Percentiles rank a stretch among this genome's conserved stretches.
Evolutionary conservation across 441 rosid genomes (phyloP).

Genomic region (Codiaeum variegatum): DNA sequence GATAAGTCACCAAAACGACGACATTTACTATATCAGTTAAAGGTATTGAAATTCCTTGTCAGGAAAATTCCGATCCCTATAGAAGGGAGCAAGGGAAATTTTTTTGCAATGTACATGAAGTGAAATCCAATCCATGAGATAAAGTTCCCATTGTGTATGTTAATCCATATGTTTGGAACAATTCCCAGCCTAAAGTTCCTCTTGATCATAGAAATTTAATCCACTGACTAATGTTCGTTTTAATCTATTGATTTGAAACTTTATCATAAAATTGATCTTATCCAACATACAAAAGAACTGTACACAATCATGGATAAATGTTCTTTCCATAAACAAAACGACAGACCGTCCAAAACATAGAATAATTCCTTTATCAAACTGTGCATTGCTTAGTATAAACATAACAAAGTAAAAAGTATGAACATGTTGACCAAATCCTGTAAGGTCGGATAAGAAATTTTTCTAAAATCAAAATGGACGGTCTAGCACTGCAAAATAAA

Average conservation of each 20-base stretch:
- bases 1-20: too few relatives aligned
- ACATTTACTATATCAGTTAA: too few relatives aligned
- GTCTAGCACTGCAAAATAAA: neutral
- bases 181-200: neutral
- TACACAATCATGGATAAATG: too few relatives aligned
- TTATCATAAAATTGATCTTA: neutral
- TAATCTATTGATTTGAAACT: neutral
- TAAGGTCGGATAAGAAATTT: neutral
- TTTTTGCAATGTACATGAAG: too few relatives aligned
- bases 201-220: neutral
- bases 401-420: constrained; percentile 15
- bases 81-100: too few relatives aligned
- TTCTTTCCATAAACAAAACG: neutral
- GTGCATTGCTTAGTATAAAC: constrained; percentile 5
- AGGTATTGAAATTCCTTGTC: too few relatives aligned
- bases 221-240: neutral
- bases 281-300: too few relatives aligned
- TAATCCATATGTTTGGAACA: neutral
- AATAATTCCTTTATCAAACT: constrained; percentile 1
- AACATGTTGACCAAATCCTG: constrained; percentile 3
- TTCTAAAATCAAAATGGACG: constrained; percentile 1
- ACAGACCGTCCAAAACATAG: neutral
- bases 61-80: too few relatives aligned
- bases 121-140: too few relatives aligned
- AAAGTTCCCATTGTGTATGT: too few relatives aligned